Base-by-base conservation (phyloP, 345 rosid genomes). In the Pseudoturritis turrita region DNA sequence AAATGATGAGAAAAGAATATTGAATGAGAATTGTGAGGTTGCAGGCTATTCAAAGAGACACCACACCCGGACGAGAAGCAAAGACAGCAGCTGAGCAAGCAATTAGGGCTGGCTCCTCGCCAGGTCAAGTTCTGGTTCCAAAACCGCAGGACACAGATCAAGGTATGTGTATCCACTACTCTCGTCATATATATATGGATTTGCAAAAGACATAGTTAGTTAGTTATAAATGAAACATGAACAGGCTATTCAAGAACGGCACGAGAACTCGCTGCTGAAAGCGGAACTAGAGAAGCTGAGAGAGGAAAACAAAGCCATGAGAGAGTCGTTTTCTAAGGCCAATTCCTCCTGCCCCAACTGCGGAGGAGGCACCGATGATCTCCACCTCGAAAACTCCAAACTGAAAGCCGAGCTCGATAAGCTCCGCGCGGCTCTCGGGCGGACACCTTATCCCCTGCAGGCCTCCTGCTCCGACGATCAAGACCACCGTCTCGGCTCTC, bases 61-160 rank as follows among this genome's bases (percentile, higher is more conserved):
- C 99, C 99, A 1, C 99, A 95, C 70, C 99, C 99, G 14, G 99
- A 92, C 77, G 99, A 95, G 84, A 95, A 91, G 72, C 99, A 95
- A 73, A 87, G 99, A 79, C 98, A 95, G 49, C 96, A 91, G 47
- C 69, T 95, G 62, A 92, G 99, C 80, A 95, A 87, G 78, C 96
- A 89, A 76, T 70, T 95, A 58, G 99, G 99, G 10, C 89, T 95
- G 36, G 97, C 97, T 70, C 98, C 97, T 5, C 81, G 97, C 41
- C 99, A 95, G 79, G 98, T 95, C 81, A 95, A 95, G 84, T 95
- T 95, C 82, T 95, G 99, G 99, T 95, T 95, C 67, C 99, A 95
- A 79, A 95, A 95, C 79, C 96, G 99, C 31, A 86, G 99, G 25
- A 95, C 99, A 29, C 99, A 95, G 75, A 86, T 95, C 75, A 92